Conservation (phyloP, 192 early-diverging fungal species). For the Entomortierella parvispora region DNA sequence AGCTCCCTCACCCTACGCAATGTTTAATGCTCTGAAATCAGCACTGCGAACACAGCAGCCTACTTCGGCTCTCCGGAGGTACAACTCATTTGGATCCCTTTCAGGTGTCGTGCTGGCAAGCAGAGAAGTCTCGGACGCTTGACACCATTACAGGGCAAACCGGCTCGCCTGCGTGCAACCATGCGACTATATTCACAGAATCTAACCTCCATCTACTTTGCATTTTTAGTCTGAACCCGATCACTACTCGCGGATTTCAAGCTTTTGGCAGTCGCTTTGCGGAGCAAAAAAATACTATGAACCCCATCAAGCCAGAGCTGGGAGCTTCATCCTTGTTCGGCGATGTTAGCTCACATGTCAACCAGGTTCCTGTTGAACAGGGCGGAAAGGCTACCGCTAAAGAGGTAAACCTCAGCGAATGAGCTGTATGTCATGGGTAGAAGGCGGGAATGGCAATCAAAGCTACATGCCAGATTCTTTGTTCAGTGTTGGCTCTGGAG, state of each 20-base stretch:
- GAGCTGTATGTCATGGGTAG: background rate
- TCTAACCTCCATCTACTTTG: no score
- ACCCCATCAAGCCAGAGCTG: slow-evolving; percentile 29
- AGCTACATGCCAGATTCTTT: no score
- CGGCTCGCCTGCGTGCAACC: no score
- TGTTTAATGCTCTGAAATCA: slow-evolving; percentile 35
- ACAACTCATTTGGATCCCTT: background rate
- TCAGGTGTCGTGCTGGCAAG: background rate
- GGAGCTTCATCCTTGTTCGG: slow-evolving; percentile 47
- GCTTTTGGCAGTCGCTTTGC: slow-evolving; percentile 31
- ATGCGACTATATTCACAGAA: no score
- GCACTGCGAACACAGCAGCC: slow-evolving; percentile 38
- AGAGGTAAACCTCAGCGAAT: slow-evolving; percentile 23
- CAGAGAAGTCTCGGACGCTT: background rate
- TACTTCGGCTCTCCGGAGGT: slow-evolving; percentile 34
- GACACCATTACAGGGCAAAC: no score
- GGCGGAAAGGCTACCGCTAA: slow-evolving; percentile 44
- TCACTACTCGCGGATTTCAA: slow-evolving; percentile 39
- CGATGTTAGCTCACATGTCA: slow-evolving; percentile 37
- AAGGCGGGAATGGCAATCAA: background rate
- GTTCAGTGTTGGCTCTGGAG: no score
- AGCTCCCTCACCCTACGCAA: slow-evolving; percentile 3
- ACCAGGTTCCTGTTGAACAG: slow-evolving; percentile 37
- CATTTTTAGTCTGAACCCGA: slow-evolving; percentile 24
- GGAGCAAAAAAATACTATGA: slow-evolving; percentile 38